Evolutionary conservation across 345 rosid genomes (phyloP), one percentile per base, ranked within the genome.

Genomic region (Psidium guajava): DNA sequence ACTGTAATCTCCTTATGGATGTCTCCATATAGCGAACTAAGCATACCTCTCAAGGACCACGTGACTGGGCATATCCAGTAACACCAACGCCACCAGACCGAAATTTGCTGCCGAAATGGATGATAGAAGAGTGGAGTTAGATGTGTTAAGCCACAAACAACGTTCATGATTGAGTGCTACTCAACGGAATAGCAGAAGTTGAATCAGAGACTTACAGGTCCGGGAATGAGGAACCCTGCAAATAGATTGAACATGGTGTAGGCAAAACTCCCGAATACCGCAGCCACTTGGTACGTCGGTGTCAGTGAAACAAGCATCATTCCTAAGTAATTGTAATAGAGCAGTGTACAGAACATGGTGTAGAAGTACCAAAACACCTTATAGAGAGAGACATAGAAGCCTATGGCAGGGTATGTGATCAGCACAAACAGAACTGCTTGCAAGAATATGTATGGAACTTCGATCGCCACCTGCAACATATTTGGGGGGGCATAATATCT

Each of bases 71-170:
- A 89, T 13, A 91, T 86, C 91, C 91, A 90, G 21, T 88, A 90
- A 25, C 77, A 53, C 92, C 93, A 89, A 5, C 57, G 55, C 94
- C 92, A 92, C 94, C 93, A 91, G 42, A 83, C 88, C 20, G 93
- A 92, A 13, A 89, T 77, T 69, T 82, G 11, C 93, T 91, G 90
- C 89, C 44, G 12, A 22, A 24, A 50, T 12, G 74, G 74, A 55
- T 57, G 42, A 10, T 18, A 85, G 8, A 42, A 11, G 27, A n/a
- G 28, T 36, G 75, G 12, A 36, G 11, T 81, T 25, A 27, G 11
- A 16, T 24, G 44, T 24, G 47, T 21, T 20, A 36, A 25, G 20
- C 28, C 20, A 27, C 40, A 61, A 14, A 14, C 28, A 14, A 59
- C 8, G 25, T 18, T 21, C 24, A 24, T n/a, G 54, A 54, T 54